Evolutionary conservation across 352 stramenopile genomes (phyloP).

Genomic region (Paralagenidium karlingii): DNA sequence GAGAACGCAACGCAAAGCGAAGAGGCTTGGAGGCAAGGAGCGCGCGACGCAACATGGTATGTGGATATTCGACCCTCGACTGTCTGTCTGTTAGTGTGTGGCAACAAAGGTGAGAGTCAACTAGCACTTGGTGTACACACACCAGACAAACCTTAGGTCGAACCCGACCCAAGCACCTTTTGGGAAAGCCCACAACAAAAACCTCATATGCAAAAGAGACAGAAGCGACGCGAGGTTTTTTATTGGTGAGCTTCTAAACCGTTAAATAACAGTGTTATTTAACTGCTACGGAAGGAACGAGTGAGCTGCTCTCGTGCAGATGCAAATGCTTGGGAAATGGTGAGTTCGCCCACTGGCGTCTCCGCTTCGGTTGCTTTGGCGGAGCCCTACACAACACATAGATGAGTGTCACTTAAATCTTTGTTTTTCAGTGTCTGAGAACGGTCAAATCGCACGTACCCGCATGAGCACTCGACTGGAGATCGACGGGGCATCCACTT

Average conservation of each 20-base stretch:
- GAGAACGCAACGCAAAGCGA: slow-evolving; percentile 8
- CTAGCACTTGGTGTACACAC: too few species aligned
- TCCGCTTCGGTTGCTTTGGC: slow-evolving; percentile 77
- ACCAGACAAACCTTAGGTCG: too few species aligned
- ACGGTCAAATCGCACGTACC: slow-evolving; percentile 21
- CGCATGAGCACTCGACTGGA: slow-evolving; percentile 87
- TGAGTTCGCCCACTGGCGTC: slow-evolving; percentile 75
- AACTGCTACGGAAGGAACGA: slow-evolving; percentile 67
- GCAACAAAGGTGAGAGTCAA: too few species aligned
- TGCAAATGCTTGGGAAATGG: slow-evolving; percentile 79
- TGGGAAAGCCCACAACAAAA: too few species aligned
- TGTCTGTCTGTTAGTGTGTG: too few species aligned
- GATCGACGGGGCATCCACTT: slow-evolving; percentile 81
- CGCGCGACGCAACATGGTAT: slow-evolving; percentile 46
- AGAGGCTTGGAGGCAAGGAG: slow-evolving; percentile 31
- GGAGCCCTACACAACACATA: too few species aligned
- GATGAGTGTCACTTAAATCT: too few species aligned
- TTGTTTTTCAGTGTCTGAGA: background rate
- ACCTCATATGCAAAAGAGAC: too few species aligned
- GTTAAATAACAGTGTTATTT: background rate
- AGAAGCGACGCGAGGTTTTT: background rate
- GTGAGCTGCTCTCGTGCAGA: slow-evolving; percentile 81
- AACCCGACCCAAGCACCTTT: too few species aligned
- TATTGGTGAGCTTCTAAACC: background rate
- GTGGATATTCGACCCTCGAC: too few species aligned